A percentile compares a stretch with the other conserved stretches of the same genome.
These are phyloP conservation scores for Coelastrella sp. DNA, from an alignment of 139 green algal genomes.

Conservation along the genomic window DNA sequence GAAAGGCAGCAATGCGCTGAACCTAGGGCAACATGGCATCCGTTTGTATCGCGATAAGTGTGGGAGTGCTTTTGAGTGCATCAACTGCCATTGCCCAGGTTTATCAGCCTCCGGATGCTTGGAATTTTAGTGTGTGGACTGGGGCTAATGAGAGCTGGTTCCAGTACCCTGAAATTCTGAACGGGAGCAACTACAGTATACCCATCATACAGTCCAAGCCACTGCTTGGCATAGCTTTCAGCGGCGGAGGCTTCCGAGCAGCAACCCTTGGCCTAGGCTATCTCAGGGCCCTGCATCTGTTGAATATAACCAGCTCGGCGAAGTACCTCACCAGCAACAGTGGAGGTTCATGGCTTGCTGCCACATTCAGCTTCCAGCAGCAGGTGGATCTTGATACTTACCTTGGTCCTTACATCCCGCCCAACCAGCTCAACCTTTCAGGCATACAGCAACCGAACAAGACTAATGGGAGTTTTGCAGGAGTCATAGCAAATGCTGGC, in stretches of 20 bases:
- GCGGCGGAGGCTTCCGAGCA: slow-evolving; percentile 51
- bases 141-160: slow-evolving; percentile 37
- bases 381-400: slow-evolving; percentile 25
- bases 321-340: slow-evolving; percentile 52
- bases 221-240: slow-evolving; percentile 47
- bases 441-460: not conserved
- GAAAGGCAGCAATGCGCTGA: too few relatives aligned
- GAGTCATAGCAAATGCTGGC: slow-evolving; percentile 39
- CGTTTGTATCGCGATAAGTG: too few relatives aligned
- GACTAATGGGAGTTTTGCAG: not conserved
- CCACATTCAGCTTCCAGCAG: slow-evolving; percentile 28
- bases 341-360: slow-evolving; percentile 52
- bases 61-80: too few relatives aligned
- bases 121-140: not conserved
- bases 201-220: slow-evolving; percentile 36
- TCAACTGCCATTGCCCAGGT: too few relatives aligned
- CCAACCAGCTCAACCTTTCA: slow-evolving; percentile 16
- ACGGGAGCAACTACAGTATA: slow-evolving; percentile 43
- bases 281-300: slow-evolving; percentile 33
- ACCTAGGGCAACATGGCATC: too few relatives aligned
- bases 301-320: not conserved
- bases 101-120: too few relatives aligned
- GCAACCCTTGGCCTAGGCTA: slow-evolving; percentile 33
- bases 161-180: slow-evolving; percentile 2
- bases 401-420: slow-evolving; percentile 44